A percentile compares a stretch with the other conserved stretches of the same genome.
These are phyloP conservation scores for Yarrowia keelungensis DNA, from an alignment of 805 yeast genomes.

Conservation along the genomic window DNA sequence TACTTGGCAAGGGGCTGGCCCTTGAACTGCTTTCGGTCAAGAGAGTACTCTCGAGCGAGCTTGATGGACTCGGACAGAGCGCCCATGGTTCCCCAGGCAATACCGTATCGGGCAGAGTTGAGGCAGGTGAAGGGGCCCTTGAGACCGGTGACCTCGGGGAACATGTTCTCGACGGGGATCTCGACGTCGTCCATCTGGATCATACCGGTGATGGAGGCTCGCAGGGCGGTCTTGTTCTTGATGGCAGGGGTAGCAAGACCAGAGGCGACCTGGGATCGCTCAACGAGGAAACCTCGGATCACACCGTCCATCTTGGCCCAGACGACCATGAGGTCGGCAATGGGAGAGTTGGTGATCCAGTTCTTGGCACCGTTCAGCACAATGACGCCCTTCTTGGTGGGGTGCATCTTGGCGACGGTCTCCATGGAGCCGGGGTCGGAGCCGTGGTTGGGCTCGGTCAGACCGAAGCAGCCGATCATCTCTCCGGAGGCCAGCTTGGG, in stretches of 20 bases:
- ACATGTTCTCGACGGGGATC: constrained; percentile 54
- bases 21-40: constrained; percentile 53
- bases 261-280: constrained; percentile 48
- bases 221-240: constrained; percentile 51
- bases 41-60: constrained; percentile 51
- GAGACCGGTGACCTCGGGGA: constrained; percentile 52
- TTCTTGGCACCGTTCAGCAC: constrained; percentile 53
- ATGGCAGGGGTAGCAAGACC: constrained; percentile 53
- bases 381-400: constrained; percentile 54
- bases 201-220: constrained; percentile 56
- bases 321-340: constrained; percentile 54
- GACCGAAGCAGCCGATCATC: constrained; percentile 65
- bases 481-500: constrained; percentile 54
- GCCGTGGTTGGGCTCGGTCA: constrained; percentile 71
- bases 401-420: constrained; percentile 57
- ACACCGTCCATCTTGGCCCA: constrained; percentile 57
- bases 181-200: constrained; percentile 55
- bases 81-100: constrained; percentile 56
- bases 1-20: constrained; percentile 52
- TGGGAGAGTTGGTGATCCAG: constrained; percentile 58
- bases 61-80: constrained; percentile 54
- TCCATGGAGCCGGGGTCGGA: constrained; percentile 66
- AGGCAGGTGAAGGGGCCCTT: constrained; percentile 57
- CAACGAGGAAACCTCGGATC: constrained; percentile 55
- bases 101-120: constrained; percentile 55